Percentiles rank a stretch among this genome's conserved stretches.
Evolutionary conservation across 345 rosid species (phyloP).

Genomic region (Eucalyptus guilfoylei): DNA sequence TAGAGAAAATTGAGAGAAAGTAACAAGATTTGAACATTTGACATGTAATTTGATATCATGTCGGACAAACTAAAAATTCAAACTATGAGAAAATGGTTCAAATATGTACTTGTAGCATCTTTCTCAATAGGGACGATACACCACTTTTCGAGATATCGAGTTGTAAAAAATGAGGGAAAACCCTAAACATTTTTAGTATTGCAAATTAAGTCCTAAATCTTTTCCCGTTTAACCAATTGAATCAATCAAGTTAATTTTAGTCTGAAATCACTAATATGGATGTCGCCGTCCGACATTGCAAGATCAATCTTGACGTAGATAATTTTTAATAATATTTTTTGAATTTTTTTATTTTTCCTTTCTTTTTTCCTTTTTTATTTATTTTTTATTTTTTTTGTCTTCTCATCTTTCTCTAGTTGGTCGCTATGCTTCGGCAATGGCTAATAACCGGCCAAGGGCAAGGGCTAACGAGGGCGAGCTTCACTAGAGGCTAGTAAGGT

Average conservation of each 20-base stretch:
- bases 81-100: neutral
- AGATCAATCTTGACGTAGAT: rapidly evolving
- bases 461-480: neutral
- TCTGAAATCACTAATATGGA: neutral
- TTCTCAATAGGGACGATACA: neutral
- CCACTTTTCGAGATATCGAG: neutral
- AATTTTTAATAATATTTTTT: no score
- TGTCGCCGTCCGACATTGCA: neutral
- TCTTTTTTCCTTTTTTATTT: no score
- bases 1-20: neutral
- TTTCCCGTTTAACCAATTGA: no score
- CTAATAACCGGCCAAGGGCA: rapidly evolving
- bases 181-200: neutral
- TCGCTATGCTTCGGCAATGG: neutral
- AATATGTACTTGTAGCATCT: neutral
- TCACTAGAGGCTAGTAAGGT: neutral
- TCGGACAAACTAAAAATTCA: neutral
- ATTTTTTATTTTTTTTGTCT: neutral
- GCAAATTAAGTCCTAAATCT: neutral
- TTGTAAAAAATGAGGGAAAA: neutral
- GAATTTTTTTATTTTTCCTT: rapidly evolving
- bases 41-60: neutral
- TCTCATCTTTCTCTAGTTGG: neutral
- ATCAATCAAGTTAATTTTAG: neutral
- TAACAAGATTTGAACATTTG: neutral